A percentile compares a stretch with the other conserved stretches of the same genome.
These are phyloP conservation scores for Malus hybrid DNA, from an alignment of 331 rosid species.

Conservation along the genomic window DNA sequence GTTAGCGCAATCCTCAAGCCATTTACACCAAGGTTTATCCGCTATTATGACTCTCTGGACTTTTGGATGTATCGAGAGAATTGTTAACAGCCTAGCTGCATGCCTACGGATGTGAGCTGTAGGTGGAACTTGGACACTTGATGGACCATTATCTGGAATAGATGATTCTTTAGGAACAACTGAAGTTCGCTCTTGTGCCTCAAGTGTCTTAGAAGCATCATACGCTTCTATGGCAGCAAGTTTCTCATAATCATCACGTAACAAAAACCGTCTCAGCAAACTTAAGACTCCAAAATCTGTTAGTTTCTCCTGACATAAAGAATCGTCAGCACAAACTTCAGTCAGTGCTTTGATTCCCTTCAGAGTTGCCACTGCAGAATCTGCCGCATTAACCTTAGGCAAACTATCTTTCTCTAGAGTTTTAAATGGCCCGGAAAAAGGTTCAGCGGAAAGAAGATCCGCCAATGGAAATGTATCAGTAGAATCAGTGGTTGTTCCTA, in stretches of 20 bases:
- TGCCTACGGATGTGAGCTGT: slow-evolving; percentile 91
- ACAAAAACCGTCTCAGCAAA: slow-evolving; percentile 75
- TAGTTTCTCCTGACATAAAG: slow-evolving; percentile 48
- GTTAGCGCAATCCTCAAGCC: slow-evolving; percentile 93
- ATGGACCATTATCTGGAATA: slow-evolving; percentile 42
- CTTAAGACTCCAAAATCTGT: slow-evolving; percentile 67
- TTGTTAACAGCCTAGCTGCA: slow-evolving; percentile 83
- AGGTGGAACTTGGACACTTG: slow-evolving; percentile 83
- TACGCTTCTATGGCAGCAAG: slow-evolving; percentile 84
- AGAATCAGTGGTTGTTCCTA: slow-evolving; percentile 39
- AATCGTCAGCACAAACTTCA: slow-evolving; percentile 69
- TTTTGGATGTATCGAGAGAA: slow-evolving; percentile 73
- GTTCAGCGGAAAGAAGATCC: slow-evolving; percentile 77
- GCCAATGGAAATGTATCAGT: slow-evolving; percentile 55
- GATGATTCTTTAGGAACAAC: slow-evolving; percentile 35
- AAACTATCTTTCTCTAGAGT: slow-evolving; percentile 50
- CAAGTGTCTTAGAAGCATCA: slow-evolving; percentile 72
- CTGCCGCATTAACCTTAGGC: slow-evolving; percentile 79
- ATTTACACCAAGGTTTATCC: slow-evolving; percentile 63
- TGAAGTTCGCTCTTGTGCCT: slow-evolving; percentile 48
- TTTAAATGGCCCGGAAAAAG: slow-evolving; percentile 64
- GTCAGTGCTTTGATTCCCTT: slow-evolving; percentile 90
- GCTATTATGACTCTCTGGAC: slow-evolving; percentile 57
- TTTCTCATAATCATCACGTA: slow-evolving; percentile 89
- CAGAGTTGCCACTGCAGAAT: slow-evolving; percentile 83